Evolutionary conservation across 805 yeast genomes (phyloP).

Genomic region (Kuraishia piskuri): DNA sequence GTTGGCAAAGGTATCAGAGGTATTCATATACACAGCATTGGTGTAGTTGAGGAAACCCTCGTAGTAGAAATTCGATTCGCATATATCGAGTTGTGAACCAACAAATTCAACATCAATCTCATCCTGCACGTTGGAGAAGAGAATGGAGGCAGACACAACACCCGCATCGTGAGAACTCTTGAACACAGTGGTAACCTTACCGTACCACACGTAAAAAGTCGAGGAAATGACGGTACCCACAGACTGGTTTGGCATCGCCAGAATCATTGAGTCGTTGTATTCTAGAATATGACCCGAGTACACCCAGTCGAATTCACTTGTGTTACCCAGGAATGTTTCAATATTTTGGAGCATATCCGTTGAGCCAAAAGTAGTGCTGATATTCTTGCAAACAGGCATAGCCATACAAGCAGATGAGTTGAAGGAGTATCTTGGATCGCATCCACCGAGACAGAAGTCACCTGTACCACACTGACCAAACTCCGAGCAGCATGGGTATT

Average conservation of each 20-base stretch:
- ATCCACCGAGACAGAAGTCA: conserved; percentile 71
- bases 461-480: conserved; percentile 45
- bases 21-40: conserved; percentile 38
- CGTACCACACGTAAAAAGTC: conserved; percentile 80
- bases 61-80: conserved; percentile 75
- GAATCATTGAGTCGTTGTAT: conserved; percentile 46
- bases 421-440: conserved; percentile 70
- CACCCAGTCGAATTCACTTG: conserved; percentile 58
- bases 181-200: conserved; percentile 59
- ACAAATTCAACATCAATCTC: conserved; percentile 86
- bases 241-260: conserved; percentile 73
- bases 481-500: conserved; percentile 74
- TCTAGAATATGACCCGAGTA: conserved; percentile 52
- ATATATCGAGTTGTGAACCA: conserved; percentile 59
- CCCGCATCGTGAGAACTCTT: conserved; percentile 73
- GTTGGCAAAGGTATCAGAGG: conserved; percentile 49
- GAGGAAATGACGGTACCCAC: conserved; percentile 78
- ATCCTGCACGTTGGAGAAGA: conserved; percentile 79
- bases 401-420: conserved; percentile 73
- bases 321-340: conserved; percentile 50
- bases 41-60: conserved; percentile 66
- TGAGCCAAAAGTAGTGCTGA: conserved; percentile 31
- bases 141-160: conserved; percentile 75
- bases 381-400: conserved; percentile 61
- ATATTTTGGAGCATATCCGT: conserved; percentile 17